A percentile compares a stretch with the other conserved stretches of the same genome.
Evolutionary conservation across 2,329 filamentous ascomycete genomes (phyloP).

Genomic region (Colletotrichum coccodes): DNA sequence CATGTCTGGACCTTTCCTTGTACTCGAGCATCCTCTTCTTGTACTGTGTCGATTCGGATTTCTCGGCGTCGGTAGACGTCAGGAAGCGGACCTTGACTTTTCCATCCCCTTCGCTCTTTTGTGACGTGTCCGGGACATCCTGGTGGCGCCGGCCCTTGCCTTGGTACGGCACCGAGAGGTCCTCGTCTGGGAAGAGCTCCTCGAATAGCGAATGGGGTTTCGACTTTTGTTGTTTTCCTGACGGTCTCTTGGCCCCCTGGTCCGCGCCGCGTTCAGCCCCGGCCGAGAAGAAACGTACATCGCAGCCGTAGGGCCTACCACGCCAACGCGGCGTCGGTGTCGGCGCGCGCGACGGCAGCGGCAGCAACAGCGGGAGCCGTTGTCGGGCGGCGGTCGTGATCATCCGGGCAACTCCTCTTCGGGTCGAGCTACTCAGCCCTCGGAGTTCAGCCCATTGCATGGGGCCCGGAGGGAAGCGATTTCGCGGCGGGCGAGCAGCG

Average conservation of each 20-base stretch:
- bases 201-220: slow-evolving; percentile 19
- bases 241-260: neutral
- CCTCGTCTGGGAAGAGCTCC: slow-evolving; percentile 26
- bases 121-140: neutral
- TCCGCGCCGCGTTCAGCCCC: neutral
- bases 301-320: neutral
- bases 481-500: neutral
- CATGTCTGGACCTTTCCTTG: neutral
- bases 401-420: slow-evolving; percentile 33
- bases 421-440: slow-evolving; percentile 28
- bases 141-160: neutral
- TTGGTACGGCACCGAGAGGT: neutral
- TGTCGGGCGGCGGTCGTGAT: slow-evolving; percentile 20
- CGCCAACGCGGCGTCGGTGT: neutral
- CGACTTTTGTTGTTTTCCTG: neutral
- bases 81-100: slow-evolving; percentile 24
- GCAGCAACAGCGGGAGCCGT: slow-evolving; percentile 23
- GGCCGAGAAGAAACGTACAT: neutral
- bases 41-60: slow-evolving; percentile 15
- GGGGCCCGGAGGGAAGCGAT: neutral
- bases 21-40: neutral
- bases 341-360: neutral
- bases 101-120: neutral
- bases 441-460: slow-evolving; percentile 34
- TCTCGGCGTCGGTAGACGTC: slow-evolving; percentile 18